phyloP scores from a whole-genome alignment of 1,284 basidiomycete species.

The Stereum hirsutum region DNA sequence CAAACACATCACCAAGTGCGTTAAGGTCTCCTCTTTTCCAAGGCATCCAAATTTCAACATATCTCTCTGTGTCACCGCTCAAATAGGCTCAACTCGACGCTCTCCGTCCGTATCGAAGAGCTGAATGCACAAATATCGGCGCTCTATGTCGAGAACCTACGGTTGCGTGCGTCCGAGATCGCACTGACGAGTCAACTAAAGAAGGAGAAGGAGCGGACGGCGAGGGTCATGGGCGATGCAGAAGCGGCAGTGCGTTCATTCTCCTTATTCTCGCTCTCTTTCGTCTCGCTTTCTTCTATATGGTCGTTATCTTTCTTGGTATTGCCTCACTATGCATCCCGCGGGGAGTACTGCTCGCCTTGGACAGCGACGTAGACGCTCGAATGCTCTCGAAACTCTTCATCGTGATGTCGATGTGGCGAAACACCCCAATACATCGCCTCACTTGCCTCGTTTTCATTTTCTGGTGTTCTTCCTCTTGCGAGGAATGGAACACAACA shows the following conservation, averaged over 20 bases:
- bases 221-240: conserved; percentile 58
- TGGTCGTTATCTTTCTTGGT: not conserved
- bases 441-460: no score
- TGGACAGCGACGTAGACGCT: no score
- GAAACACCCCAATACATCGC: no score
- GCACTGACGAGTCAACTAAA: conserved; percentile 65
- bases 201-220: conserved; percentile 67
- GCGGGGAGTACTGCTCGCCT: not conserved
- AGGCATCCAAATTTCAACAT: conserved; percentile 2
- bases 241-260: conserved; percentile 63
- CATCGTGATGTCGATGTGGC: no score
- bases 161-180: conserved; percentile 71
- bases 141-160: conserved; percentile 72
- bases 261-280: not conserved
- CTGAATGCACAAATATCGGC: conserved; percentile 72
- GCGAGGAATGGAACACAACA: no score
- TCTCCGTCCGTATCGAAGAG: conserved; percentile 76
- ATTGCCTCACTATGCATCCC: not conserved
- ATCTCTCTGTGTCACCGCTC: conserved; percentile 1
- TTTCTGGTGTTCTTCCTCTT: no score
- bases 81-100: conserved; percentile 70
- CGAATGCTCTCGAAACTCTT: no score
- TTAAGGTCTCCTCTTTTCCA: conserved; percentile 4
- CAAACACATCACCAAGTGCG: conserved; percentile 79
- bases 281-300: conserved; percentile 1